Conservation (phyloP, 2,329 filamentous ascomycete genomes). For the Cadophora luteo-olivacea region DNA sequence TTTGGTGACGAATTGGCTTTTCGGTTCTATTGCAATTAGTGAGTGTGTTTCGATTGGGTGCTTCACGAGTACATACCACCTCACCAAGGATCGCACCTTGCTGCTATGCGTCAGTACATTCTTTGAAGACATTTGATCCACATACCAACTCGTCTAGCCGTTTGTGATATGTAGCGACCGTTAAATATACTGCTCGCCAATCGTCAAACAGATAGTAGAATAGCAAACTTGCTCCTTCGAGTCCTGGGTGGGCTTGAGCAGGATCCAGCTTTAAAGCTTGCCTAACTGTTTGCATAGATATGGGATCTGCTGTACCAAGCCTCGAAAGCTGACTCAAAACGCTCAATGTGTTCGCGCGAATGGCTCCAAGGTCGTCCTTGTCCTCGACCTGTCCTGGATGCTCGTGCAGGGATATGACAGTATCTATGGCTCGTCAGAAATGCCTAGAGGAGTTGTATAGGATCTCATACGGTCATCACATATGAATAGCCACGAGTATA, state of each 20-base stretch:
- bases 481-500: slow-evolving; percentile 76
- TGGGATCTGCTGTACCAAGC: slow-evolving; percentile 47
- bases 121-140: slow-evolving; percentile 1
- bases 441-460: neutral
- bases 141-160: slow-evolving; percentile 58
- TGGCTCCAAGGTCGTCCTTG: slow-evolving; percentile 37
- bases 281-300: slow-evolving; percentile 43
- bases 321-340: slow-evolving; percentile 67
- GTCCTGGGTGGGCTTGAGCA: slow-evolving; percentile 41
- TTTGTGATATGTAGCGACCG: slow-evolving; percentile 55
- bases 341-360: slow-evolving; percentile 63
- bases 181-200: slow-evolving; percentile 64
- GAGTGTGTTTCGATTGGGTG: neutral
- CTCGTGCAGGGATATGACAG: slow-evolving; percentile 74
- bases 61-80: slow-evolving; percentile 32
- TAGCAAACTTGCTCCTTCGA: slow-evolving; percentile 63
- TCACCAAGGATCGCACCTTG: slow-evolving; percentile 40
- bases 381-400: slow-evolving; percentile 48
- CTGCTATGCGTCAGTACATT: slow-evolving; percentile 23
- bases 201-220: slow-evolving; percentile 74
- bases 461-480: slow-evolving; percentile 64
- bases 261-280: slow-evolving; percentile 40
- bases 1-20: slow-evolving; percentile 49
- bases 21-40: slow-evolving; percentile 40
- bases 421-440: slow-evolving; percentile 53